phyloP scores from a whole-genome alignment of 2,329 filamentous ascomycete species.

The Aspergillus sp. region DNA sequence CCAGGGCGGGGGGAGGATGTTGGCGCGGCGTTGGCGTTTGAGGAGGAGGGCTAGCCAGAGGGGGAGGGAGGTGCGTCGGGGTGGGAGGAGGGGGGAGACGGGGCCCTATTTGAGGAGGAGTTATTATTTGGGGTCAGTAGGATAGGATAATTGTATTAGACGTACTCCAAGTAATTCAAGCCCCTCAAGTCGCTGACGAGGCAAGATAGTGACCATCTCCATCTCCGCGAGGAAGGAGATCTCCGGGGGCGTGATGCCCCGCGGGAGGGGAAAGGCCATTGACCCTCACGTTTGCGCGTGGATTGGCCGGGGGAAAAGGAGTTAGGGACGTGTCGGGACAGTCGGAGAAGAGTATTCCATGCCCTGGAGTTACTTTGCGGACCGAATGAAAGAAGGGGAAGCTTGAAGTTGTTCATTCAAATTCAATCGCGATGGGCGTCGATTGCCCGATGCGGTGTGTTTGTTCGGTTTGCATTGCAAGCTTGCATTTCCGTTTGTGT shows the following conservation, averaged over 20 bases:
- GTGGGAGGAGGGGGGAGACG: constrained; percentile 75
- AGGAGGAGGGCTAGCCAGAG: constrained; percentile 94
- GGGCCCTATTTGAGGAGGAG: constrained; percentile 61
- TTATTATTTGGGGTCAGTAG: background rate
- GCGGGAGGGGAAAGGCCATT: constrained; percentile 64
- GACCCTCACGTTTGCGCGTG: constrained; percentile 13
- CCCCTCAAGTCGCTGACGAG: constrained; percentile 83
- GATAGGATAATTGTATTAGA: constrained; percentile 25
- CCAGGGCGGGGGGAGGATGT: constrained; percentile 90
- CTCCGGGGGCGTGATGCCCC: constrained; percentile 78
- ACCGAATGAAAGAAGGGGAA: background rate
- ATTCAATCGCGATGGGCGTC: constrained; percentile 1
- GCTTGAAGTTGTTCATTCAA: background rate
- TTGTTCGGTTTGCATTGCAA: constrained; percentile 36
- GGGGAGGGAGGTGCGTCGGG: constrained; percentile 75
- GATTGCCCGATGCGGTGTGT: constrained; percentile 23
- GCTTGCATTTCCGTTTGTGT: background rate
- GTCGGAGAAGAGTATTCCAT: constrained; percentile 9
- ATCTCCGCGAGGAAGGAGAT: constrained; percentile 96
- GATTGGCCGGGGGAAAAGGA: background rate
- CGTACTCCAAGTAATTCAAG: constrained; percentile 83
- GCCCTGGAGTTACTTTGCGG: background rate
- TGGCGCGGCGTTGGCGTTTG: constrained; percentile 90
- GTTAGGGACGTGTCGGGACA: background rate
- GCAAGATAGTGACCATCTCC: constrained; percentile 91